Conservation (phyloP, 225 moss, liverwort and hornwort species). For the Rhytidiadelphus loreus region DNA sequence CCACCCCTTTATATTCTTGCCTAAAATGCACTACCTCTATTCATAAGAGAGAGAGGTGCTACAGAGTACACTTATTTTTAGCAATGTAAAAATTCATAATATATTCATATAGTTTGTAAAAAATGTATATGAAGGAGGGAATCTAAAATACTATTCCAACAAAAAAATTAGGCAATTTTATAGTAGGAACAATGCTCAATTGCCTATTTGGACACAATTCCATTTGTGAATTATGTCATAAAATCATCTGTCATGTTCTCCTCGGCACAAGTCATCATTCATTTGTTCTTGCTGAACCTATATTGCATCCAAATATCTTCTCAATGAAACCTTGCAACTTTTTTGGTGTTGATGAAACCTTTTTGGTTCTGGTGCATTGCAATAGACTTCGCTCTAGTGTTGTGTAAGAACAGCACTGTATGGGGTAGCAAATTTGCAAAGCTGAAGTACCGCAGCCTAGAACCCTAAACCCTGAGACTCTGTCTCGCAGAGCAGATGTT, state of each 20-base stretch:
- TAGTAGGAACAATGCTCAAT: not conserved
- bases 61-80: rapidly evolving
- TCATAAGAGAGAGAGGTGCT: rapidly evolving
- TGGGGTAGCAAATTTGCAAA: not conserved
- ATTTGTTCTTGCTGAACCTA: not conserved
- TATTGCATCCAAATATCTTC: not conserved
- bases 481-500: not conserved
- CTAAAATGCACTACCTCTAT: not conserved
- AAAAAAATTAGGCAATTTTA: not conserved
- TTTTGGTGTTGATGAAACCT: not conserved
- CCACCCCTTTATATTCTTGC: not conserved
- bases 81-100: not conserved
- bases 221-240: not conserved
- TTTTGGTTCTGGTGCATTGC: not conserved
- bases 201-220: rapidly evolving
- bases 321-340: not conserved
- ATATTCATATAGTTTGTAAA: not conserved
- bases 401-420: not conserved
- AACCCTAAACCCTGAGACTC: not conserved
- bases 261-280: not conserved
- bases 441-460: not conserved
- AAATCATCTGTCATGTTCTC: not conserved
- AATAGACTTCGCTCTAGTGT: not conserved
- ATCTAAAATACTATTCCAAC: not conserved
- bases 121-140: rapidly evolving